Evolutionary conservation across 2,329 filamentous ascomycete species (phyloP).

Genomic region (Cadophora sp.): DNA sequence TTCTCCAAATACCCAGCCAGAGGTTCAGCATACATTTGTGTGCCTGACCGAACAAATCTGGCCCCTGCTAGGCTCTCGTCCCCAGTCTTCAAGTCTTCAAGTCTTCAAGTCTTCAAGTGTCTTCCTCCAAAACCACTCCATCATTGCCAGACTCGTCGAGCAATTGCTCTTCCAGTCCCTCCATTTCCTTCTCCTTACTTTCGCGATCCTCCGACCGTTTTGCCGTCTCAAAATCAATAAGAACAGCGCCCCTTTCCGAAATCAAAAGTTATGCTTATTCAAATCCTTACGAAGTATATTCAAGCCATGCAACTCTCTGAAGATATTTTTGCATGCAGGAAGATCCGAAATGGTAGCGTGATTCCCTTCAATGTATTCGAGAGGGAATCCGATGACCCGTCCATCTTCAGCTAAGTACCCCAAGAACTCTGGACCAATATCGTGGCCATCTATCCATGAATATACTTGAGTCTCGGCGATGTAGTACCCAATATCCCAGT

Average conservation of each 20-base stretch:
- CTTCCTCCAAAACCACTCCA: constrained; percentile 15
- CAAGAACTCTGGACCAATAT: constrained; percentile 42
- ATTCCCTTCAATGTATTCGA: constrained; percentile 42
- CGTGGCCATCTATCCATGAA: constrained; percentile 34
- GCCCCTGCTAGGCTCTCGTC: no score
- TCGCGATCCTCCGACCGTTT: constrained; percentile 14
- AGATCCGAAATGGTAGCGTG: constrained; percentile 43
- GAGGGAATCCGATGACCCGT: constrained; percentile 44
- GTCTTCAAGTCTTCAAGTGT: no score
- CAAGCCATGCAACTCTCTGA: constrained; percentile 46
- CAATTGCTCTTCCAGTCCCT: constrained; percentile 17
- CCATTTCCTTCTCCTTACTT: constrained; percentile 13
- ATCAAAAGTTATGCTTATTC: constrained; percentile 49
- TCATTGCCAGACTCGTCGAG: constrained; percentile 18
- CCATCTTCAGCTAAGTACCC: constrained; percentile 44
- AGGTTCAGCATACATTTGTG: no score
- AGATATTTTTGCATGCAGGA: constrained; percentile 36
- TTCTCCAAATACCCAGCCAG: no score
- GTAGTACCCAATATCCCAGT: constrained; percentile 1
- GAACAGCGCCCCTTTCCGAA: constrained; percentile 36
- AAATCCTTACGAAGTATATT: constrained; percentile 48
- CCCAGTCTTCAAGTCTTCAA: no score
- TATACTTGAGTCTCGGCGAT: constrained; percentile 33
- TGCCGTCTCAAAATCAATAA: constrained; percentile 47
- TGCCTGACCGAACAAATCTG: no score